Base-by-base conservation (phyloP, 805 yeast genomes). In the Barnettozyma sucrosica region DNA sequence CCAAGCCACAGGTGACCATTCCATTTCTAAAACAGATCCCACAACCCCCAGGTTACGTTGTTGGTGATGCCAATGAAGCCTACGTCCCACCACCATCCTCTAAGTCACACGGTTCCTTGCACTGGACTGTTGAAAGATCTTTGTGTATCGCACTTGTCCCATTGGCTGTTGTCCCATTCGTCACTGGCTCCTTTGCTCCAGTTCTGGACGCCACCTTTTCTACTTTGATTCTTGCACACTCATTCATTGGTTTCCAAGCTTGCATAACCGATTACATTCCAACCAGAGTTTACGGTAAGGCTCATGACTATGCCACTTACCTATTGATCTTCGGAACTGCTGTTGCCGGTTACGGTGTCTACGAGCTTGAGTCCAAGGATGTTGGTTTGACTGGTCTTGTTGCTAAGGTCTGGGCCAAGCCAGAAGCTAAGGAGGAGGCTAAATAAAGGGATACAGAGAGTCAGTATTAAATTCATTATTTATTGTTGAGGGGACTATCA, bases 251-350 rank as follows among this genome's bases (percentile, higher is more conserved):
- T 11, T 79, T 93, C 69, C 85, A 85, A 66, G 75, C 95, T 41
- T 92, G 97, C 73, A 89, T 93, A 61, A 83, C 83, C 50, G 99
- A 92, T 68, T 93, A 92, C 70, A 83, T 92, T 47, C 97, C 97
- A 37, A 68, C 72, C 63, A 79, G 99, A 65, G 87, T 83, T 21
- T 93, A 83, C 67, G 96, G 96, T 33, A 66, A 72, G 37, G 79
- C 86, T 76, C 84, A 88, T 69, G 74, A 75, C 51, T 69, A 76
- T 34, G 90, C 95, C 48, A 69, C 80, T 72, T 75, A 74, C 52
- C 64, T 89, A 48, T 76, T 93, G 58, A 76, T 80, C 34, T 68
- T 81, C 3, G 97, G 97, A 34, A 74, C 96, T 2, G 71, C 75
- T 46, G 69, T 83, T 33, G 78, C 87, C 13, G 72, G 83, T 50